phyloP scores from a whole-genome alignment of 805 yeast species.

The Blastobotrys peoriensis region DNA sequence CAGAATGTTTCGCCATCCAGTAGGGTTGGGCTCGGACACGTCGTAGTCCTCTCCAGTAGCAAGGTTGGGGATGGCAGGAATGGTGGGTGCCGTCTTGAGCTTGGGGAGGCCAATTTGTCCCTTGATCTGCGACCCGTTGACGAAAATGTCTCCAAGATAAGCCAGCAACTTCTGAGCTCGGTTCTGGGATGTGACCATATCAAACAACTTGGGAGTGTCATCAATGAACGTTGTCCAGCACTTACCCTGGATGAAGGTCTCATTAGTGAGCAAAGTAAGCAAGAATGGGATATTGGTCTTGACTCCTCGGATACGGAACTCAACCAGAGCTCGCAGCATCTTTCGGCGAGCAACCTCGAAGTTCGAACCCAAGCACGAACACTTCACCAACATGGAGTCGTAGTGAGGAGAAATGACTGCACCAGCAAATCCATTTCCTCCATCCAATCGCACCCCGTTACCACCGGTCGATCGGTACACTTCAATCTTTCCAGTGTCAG shows the following conservation, averaged over 20 bases:
- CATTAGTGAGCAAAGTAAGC: conserved; percentile 84
- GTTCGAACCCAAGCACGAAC: conserved; percentile 95
- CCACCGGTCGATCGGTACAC: conserved; percentile 99
- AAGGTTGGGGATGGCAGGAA: conserved; percentile 66
- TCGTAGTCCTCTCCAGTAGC: conserved; percentile 54
- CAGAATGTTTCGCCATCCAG: conserved; percentile 90
- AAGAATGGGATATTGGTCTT: conserved; percentile 97
- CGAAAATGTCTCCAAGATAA: conserved; percentile 88
- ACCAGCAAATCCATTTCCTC: conserved; percentile 98
- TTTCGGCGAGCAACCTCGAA: conserved; percentile 95
- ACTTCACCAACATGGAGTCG: conserved; percentile 97
- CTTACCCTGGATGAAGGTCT: conserved; percentile 73
- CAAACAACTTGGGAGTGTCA: conserved; percentile 94
- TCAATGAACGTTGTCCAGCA: conserved; percentile 99
- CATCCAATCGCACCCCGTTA: conserved; percentile 97
- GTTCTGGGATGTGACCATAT: conserved; percentile 90
- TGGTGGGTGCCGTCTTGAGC: conserved; percentile 62
- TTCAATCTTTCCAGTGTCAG: conserved; percentile 97
- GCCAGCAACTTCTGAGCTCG: conserved; percentile 92
- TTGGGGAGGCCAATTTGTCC: conserved; percentile 95
- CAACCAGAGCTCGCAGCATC: conserved; percentile 94
- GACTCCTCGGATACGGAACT: conserved; percentile 98
- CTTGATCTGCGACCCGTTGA: conserved; percentile 91
- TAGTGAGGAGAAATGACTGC: conserved; percentile 94
- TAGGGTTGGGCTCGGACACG: conserved; percentile 51